Evolutionary conservation across 306 rosid genomes (phyloP).

Genomic region (barrel medic (Medicago truncatula)): DNA sequence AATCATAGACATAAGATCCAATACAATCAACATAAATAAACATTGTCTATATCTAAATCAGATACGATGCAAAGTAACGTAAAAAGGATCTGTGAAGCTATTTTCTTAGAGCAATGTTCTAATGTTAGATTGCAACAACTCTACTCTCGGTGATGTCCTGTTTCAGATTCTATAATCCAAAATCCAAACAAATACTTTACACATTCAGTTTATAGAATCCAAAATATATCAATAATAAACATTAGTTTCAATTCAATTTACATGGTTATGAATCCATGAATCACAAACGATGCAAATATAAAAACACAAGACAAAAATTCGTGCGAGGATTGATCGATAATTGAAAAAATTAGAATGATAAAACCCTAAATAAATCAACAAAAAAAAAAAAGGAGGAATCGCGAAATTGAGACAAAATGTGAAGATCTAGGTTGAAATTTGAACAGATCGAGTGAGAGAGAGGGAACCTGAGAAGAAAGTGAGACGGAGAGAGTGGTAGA

Average conservation of each 20-base stretch:
- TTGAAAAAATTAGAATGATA: too few relatives aligned
- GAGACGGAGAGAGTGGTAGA: constrained; percentile 1
- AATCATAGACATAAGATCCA: constrained; percentile 24
- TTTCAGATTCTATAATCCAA: too few relatives aligned
- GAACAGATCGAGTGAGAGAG: constrained; percentile 1
- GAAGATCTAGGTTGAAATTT: constrained; percentile 36
- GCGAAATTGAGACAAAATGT: background rate
- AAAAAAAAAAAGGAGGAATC: background rate
- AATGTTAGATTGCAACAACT: too few relatives aligned
- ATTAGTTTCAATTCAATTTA: background rate
- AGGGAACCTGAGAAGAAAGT: constrained; percentile 17
- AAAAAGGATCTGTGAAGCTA: too few relatives aligned
- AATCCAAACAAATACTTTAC: too few relatives aligned
- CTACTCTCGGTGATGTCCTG: too few relatives aligned
- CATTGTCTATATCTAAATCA: background rate
- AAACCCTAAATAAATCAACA: background rate
- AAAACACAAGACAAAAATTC: background rate
- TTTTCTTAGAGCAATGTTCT: too few relatives aligned
- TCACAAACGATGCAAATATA: background rate
- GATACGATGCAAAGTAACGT: background rate
- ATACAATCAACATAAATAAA: background rate
- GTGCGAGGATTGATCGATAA: background rate
- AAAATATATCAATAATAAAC: too few relatives aligned
- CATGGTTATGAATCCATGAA: background rate
- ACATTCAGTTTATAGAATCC: too few relatives aligned